Base-by-base conservation (phyloP, 306 rosid genomes). In the Morella rubra region DNA sequence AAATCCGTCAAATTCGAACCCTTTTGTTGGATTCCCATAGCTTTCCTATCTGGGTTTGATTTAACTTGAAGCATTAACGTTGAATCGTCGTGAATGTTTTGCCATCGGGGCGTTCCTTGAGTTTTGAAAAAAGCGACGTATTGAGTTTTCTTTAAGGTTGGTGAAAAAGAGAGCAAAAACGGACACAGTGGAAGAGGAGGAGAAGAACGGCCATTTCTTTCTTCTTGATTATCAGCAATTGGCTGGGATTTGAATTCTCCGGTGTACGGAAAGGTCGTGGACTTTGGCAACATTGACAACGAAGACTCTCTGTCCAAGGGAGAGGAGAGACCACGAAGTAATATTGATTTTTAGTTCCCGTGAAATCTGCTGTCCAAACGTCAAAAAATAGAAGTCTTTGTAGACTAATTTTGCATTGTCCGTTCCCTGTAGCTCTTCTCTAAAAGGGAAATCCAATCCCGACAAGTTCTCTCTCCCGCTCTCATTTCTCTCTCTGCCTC, bases 101-200 rank as follows among this genome's bases (percentile, higher is more conserved):
- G 37, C 50, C 27, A 22, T 20, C 49, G 58, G 70, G 59, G 72
- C 56, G 74, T 85, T 76, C 69, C 83, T 84, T 90, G 64, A 67
- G 78, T 45, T 69, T 64, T 46, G 82, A 81, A 67, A 75, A 78
- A 86, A 79, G 81, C 58, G 74, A 64, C 8, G 56, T 14, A 32
- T 90, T 78, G 89, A 90, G 91, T 89, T 89, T 82, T 81, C 90
- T 85, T 87, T 54, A 85, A 85, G 91, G 79, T 73, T 69, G 59
- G 88, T 86, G 77, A 79, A 81, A 42, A 16, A 55, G 15, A 46
- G 67, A 27, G 10, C 8, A 69, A 42, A 83, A 22, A 49, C 5
- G 13, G 40, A 4, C 50, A 9, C 8, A 14, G 77, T 15, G 20
- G 4, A 16, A 61, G 20, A 64, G 71, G 71, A 42, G n/a, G 27